Percentiles rank a stretch among this genome's conserved stretches.
Evolutionary conservation across 148 eudicot species (phyloP).

Genomic region (Arctostaphylos glauca): DNA sequence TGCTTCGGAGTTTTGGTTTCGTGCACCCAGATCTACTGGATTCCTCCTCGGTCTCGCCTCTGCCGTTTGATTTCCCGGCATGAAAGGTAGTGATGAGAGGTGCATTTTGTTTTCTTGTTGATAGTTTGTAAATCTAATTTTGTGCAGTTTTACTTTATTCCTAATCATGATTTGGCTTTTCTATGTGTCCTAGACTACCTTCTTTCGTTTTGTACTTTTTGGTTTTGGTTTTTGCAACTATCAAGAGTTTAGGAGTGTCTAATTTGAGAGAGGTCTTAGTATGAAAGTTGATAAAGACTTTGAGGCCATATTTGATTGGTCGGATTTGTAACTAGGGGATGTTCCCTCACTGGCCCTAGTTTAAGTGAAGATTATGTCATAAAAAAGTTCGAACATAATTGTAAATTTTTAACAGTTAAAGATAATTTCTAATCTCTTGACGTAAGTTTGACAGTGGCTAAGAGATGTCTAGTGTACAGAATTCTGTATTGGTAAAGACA

Average conservation of each 20-base stretch:
- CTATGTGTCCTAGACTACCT: not conserved
- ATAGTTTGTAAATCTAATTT: conserved; percentile 5
- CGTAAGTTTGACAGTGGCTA: not conserved
- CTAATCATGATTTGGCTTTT: not conserved
- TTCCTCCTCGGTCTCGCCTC: conserved; percentile 40
- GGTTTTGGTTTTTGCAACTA: not conserved
- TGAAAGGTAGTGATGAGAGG: conserved; percentile 6
- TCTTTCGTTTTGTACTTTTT: not conserved
- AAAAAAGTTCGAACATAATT: not conserved
- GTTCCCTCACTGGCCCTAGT: not conserved
- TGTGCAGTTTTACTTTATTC: not conserved
- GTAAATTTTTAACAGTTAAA: not conserved
- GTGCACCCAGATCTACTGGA: conserved; percentile 48
- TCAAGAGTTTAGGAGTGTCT: not conserved
- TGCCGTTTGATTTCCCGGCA: conserved; percentile 47
- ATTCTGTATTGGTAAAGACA: not conserved
- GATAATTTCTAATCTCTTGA: not conserved
- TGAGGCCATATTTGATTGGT: not conserved
- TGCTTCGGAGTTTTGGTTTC: conserved; percentile 63
- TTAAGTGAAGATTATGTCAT: not conserved
- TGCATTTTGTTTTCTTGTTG: not conserved
- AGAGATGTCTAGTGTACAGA: not conserved
- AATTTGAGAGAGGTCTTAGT: not conserved
- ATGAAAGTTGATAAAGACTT: not conserved
- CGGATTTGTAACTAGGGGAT: not conserved